Evolutionary conservation across 495 filamentous ascomycete species (phyloP).

Genomic region (Penicillium simplicissimum): DNA sequence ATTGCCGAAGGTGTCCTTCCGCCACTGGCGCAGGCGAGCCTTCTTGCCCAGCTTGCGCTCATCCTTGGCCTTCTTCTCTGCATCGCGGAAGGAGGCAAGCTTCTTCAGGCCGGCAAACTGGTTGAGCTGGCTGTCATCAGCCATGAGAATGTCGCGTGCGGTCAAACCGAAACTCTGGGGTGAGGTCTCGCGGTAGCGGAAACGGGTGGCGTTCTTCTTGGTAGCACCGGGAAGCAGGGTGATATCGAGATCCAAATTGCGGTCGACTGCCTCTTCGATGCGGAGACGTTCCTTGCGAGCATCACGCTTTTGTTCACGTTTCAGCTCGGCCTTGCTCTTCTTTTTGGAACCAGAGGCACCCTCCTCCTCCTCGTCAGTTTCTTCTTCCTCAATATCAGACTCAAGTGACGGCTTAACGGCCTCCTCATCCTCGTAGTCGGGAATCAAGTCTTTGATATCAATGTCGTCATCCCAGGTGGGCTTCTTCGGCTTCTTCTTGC

Average conservation of each 20-base stretch:
- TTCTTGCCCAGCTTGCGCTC: slow-evolving; percentile 90
- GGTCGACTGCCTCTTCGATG: slow-evolving; percentile 85
- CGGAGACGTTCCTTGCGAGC: slow-evolving; percentile 76
- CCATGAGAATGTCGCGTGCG: slow-evolving; percentile 87
- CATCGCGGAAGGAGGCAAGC: slow-evolving; percentile 82
- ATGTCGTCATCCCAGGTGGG: slow-evolving; percentile 97
- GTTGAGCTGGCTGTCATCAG: slow-evolving; percentile 83
- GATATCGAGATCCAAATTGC: slow-evolving; percentile 71
- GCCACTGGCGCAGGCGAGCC: slow-evolving; percentile 83
- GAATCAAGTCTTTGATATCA: slow-evolving; percentile 88
- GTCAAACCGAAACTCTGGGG: slow-evolving; percentile 87
- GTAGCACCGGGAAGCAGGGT: slow-evolving; percentile 56
- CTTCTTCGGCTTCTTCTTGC: slow-evolving; percentile 73
- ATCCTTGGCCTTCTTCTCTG: slow-evolving; percentile 83
- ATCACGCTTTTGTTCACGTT: slow-evolving; percentile 68
- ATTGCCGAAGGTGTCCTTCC: slow-evolving; percentile 85
- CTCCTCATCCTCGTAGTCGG: slow-evolving; percentile 73
- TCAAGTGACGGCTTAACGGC: slow-evolving; percentile 51
- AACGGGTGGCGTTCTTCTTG: slow-evolving; percentile 57
- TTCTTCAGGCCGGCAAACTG: slow-evolving; percentile 92
- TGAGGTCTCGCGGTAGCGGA: slow-evolving; percentile 93
- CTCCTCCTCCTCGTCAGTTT: slow-evolving; percentile 52
- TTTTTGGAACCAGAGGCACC: slow-evolving; percentile 45
- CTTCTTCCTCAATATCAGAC: slow-evolving; percentile 57
- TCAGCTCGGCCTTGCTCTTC: slow-evolving; percentile 66